Percentiles rank a stretch among this genome's conserved stretches.
Conservation (phyloP, 108 stramenopile genomes). For the Conticribra guillardii region DNA sequence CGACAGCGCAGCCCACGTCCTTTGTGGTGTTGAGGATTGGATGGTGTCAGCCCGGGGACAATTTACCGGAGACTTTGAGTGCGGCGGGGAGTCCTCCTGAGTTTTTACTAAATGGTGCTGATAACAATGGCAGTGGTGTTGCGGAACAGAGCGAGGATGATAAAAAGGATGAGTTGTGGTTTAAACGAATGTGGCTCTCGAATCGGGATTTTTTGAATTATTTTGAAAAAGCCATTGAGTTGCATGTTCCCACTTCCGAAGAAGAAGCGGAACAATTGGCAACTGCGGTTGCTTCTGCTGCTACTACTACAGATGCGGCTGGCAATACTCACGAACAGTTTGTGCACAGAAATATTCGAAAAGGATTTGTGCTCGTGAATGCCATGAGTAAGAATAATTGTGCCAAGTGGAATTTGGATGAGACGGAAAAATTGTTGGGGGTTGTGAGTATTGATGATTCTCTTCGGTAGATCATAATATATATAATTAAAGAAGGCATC, state of each 20-base stretch:
- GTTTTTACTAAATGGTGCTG: constrained; percentile 38
- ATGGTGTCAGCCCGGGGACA: constrained; percentile 55
- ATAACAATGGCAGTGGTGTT: neutral
- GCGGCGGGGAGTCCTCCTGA: constrained; percentile 48
- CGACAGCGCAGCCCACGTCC: constrained; percentile 22
- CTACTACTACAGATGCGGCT: neutral
- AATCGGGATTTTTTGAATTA: constrained; percentile 47
- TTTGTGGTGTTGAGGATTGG: constrained; percentile 48
- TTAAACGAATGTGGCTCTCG: constrained; percentile 56
- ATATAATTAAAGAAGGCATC: too few species aligned
- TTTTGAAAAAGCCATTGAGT: constrained; percentile 41
- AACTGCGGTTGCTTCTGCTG: neutral
- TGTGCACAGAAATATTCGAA: constrained; percentile 36
- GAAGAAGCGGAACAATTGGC: neutral
- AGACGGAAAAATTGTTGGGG: constrained; percentile 28
- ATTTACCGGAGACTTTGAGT: constrained; percentile 36
- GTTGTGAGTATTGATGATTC: constrained; percentile 35
- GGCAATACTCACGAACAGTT: neutral
- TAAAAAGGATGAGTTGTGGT: constrained; percentile 51
- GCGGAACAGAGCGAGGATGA: constrained; percentile 36
- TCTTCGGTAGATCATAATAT: neutral
- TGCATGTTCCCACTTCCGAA: constrained; percentile 37
- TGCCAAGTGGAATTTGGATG: constrained; percentile 42
- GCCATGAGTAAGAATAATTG: constrained; percentile 33
- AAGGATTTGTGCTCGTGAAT: constrained; percentile 41